Percentiles rank a stretch among this genome's conserved stretches.
Conservation (phyloP, 2,329 filamentous ascomycete genomes). For the Incumbomyces lentus region DNA sequence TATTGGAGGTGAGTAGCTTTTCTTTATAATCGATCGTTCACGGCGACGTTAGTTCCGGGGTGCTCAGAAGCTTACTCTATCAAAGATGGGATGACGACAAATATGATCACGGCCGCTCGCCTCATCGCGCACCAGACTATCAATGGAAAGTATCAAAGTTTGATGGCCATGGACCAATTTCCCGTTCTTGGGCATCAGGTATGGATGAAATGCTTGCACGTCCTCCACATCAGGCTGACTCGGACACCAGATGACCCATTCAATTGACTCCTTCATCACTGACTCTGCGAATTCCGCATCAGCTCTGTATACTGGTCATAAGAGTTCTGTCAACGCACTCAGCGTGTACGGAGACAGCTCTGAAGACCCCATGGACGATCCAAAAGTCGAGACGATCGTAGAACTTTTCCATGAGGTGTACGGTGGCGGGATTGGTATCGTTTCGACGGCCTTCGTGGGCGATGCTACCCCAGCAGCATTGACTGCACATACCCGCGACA, state of each 20-base stretch:
- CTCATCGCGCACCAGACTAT: conserved; percentile 71
- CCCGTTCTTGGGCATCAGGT: conserved; percentile 70
- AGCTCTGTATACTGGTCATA: conserved; percentile 72
- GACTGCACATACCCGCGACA: conserved; percentile 60
- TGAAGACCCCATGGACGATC: conserved; percentile 63
- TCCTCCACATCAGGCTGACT: too few relatives aligned
- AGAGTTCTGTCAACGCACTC: conserved; percentile 71
- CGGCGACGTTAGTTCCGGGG: too few relatives aligned
- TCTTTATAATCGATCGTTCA: too few relatives aligned
- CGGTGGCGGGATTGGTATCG: conserved; percentile 51
- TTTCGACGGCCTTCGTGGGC: conserved; percentile 70
- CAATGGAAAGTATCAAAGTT: conserved; percentile 73
- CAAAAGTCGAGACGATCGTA: conserved; percentile 74
- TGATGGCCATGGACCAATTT: conserved; percentile 70
- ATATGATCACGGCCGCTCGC: conserved; percentile 48
- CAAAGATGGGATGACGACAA: background rate
- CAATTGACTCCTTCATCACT: conserved; percentile 74
- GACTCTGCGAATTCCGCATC: conserved; percentile 79
- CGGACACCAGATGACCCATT: conserved; percentile 58
- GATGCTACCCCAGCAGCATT: conserved; percentile 75
- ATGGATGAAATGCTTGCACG: background rate
- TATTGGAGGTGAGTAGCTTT: conserved; percentile 51
- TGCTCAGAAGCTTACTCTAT: too few relatives aligned
- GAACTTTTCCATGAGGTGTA: conserved; percentile 36
- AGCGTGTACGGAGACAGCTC: conserved; percentile 74